Evolutionary conservation across 371 early-diverging fungal species (phyloP).

Genomic region (Syncephalastrum monosporum): DNA sequence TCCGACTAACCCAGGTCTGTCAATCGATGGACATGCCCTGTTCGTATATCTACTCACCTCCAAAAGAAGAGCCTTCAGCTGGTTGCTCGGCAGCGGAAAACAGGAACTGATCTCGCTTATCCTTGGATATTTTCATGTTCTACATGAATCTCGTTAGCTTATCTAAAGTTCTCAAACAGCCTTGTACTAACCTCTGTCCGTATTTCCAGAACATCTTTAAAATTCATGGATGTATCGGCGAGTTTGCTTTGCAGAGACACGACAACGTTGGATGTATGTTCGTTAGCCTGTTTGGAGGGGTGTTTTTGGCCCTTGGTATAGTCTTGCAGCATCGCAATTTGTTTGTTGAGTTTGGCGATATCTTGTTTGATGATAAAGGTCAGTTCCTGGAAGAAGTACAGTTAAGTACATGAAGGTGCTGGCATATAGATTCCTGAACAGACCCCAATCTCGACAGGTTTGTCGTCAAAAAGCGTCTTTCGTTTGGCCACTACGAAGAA

Average conservation of each 20-base stretch:
- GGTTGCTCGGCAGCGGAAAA: conserved; percentile 43
- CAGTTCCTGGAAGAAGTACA: conserved; percentile 67
- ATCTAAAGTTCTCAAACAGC: neutral
- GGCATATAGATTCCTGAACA: conserved; percentile 5
- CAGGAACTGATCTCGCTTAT: conserved; percentile 63
- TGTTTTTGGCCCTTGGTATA: conserved; percentile 53
- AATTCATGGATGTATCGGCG: conserved; percentile 84
- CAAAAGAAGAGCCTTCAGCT: conserved; percentile 23
- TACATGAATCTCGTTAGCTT: conserved; percentile 11
- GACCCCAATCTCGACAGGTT: conserved; percentile 74
- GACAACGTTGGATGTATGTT: conserved; percentile 93
- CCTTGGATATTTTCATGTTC: conserved; percentile 76
- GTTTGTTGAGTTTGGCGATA: conserved; percentile 88
- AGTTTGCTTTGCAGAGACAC: conserved; percentile 87
- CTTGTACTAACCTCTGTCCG: conserved; percentile 67
- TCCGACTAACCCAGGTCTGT: conserved; percentile 28
- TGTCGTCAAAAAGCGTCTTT: conserved; percentile 73
- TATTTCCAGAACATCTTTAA: conserved; percentile 92
- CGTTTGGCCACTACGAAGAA: conserved; percentile 65
- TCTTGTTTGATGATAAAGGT: conserved; percentile 94
- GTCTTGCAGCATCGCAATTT: conserved; percentile 83
- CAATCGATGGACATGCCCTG: neutral
- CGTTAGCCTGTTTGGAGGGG: conserved; percentile 72
- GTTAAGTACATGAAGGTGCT: neutral
- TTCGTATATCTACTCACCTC: conserved; percentile 18